These are phyloP conservation scores for Leccinellum rugosiceps DNA, from an alignment of 768 basidiomycete species.

Conservation along the genomic window DNA sequence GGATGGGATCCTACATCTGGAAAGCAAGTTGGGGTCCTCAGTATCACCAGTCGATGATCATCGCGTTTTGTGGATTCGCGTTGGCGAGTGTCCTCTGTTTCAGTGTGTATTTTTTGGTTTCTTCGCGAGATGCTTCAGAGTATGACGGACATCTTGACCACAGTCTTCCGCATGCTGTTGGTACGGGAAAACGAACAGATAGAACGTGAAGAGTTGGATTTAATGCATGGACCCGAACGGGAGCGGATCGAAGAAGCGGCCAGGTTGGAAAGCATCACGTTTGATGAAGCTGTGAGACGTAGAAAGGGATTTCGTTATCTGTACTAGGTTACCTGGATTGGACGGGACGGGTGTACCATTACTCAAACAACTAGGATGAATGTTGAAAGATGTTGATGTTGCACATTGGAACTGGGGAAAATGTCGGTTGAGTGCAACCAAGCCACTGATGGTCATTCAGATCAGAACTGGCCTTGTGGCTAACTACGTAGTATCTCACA, in stretches of 20 bases:
- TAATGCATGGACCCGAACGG: conserved; percentile 43
- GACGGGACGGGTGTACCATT: background rate
- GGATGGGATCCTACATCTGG: conserved; percentile 64
- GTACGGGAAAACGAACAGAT: conserved; percentile 48
- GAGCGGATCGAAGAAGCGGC: conserved; percentile 57
- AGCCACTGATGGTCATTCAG: background rate
- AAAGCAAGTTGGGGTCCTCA: conserved; percentile 55
- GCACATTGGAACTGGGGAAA: background rate
- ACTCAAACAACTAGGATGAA: background rate
- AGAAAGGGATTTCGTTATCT: conserved; percentile 58
- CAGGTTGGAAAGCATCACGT: conserved; percentile 53
- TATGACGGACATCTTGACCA: no score
- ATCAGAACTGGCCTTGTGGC: no score
- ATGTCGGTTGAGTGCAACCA: background rate
- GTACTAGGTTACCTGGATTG: conserved; percentile 33
- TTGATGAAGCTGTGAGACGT: conserved; percentile 57
- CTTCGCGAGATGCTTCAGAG: background rate
- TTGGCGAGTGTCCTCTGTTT: conserved; percentile 34
- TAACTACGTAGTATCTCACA: no score
- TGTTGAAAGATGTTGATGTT: no score
- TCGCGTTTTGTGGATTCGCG: conserved; percentile 38
- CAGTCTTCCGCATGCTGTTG: conserved; percentile 44
- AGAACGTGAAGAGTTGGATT: conserved; percentile 45
- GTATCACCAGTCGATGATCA: conserved; percentile 63
- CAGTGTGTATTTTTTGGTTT: conserved; percentile 27